Evolutionary conservation across 129 eudicot species (phyloP).

Genomic region (carrot (Daucus carota)): DH1_v3.0 NC_030386.2:28851501-28852000

Average conservation of each 20-base stretch:
- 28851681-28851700: slow-evolving; percentile 32
- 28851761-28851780: slow-evolving; percentile 25
- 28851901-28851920: slow-evolving; percentile 51
- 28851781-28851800: slow-evolving; percentile 36
- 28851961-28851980: slow-evolving; percentile 52
- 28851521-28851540: slow-evolving; percentile 13
- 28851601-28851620: slow-evolving; percentile 36
- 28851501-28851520: slow-evolving; percentile 36
- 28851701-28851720: slow-evolving; percentile 4
- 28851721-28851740: slow-evolving; percentile 10
- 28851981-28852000: slow-evolving; percentile 49
- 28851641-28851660: slow-evolving; percentile 46
- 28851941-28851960: slow-evolving; percentile 50
- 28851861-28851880: slow-evolving; percentile 43
- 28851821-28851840: slow-evolving; percentile 48
- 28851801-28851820: slow-evolving; percentile 34
- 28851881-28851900: slow-evolving; percentile 41
- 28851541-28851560: slow-evolving; percentile 44
- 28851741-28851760: slow-evolving; percentile 26
- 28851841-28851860: slow-evolving; percentile 41
- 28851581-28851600: slow-evolving; percentile 36
- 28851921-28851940: slow-evolving; percentile 49
- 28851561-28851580: slow-evolving; percentile 40
- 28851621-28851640: slow-evolving; percentile 38
- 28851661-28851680: slow-evolving; percentile 46